Percentiles rank a stretch among this genome's conserved stretches.
phyloP scores from a whole-genome alignment of 2,329 filamentous ascomycete genomes.

The Fusarium keratoplasticum region DNA sequence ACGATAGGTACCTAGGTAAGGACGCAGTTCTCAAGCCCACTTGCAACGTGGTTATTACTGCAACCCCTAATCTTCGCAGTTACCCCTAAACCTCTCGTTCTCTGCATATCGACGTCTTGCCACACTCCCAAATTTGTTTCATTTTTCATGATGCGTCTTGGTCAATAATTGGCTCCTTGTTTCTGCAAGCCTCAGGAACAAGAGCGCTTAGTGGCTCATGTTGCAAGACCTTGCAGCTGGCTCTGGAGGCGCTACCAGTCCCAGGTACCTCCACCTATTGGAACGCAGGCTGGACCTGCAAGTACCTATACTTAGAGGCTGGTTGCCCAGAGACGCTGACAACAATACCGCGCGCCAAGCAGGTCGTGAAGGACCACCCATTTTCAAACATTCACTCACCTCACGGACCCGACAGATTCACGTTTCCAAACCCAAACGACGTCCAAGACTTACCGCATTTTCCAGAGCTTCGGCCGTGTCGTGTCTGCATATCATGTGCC shows the following conservation, averaged over 20 bases:
- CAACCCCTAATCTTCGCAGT: neutral
- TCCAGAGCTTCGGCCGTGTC: slow-evolving; percentile 28
- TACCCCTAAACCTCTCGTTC: neutral
- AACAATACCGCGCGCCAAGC: slow-evolving; percentile 42
- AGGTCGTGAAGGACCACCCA: slow-evolving; percentile 12
- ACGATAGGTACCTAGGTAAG: neutral
- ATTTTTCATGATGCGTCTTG: neutral
- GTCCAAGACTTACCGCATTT: slow-evolving; percentile 20
- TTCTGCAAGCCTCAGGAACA: neutral
- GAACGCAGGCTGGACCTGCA: neutral
- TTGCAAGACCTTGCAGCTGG: neutral
- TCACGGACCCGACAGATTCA: slow-evolving; percentile 25
- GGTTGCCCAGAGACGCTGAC: slow-evolving; percentile 42
- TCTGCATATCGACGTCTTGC: neutral
- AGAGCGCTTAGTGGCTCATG: slow-evolving; percentile 27
- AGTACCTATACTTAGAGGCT: slow-evolving; percentile 24
- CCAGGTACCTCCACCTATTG: slow-evolving; percentile 32
- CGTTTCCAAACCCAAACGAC: slow-evolving; percentile 17
- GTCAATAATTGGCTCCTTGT: neutral
- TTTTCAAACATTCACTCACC: slow-evolving; percentile 32
- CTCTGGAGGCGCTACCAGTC: neutral
- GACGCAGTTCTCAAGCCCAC: neutral
- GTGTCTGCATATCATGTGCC: slow-evolving; percentile 40
- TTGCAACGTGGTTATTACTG: neutral
- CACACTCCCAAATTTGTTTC: neutral